Evolutionary conservation across 495 filamentous ascomycete species (phyloP).

Genomic region (Talaromyces wortmannii): DNA sequence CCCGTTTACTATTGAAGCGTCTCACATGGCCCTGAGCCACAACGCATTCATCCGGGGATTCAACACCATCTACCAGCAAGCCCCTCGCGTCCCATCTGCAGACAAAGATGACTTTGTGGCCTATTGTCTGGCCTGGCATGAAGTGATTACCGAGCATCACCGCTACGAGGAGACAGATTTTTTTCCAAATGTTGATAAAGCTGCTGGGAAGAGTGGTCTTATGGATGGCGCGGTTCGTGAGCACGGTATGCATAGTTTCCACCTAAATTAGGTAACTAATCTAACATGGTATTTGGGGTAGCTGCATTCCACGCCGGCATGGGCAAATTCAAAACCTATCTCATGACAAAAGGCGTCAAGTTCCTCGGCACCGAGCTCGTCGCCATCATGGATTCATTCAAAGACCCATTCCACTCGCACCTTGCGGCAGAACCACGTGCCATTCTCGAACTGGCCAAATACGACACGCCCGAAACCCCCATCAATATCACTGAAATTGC

Average conservation of each 20-base stretch:
- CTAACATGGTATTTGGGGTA: no score
- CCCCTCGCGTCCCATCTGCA: slow-evolving; percentile 7
- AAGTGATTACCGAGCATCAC: slow-evolving; percentile 47
- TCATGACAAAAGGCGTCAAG: slow-evolving; percentile 21
- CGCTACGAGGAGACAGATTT: slow-evolving; percentile 45
- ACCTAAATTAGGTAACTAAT: no score
- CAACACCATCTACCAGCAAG: slow-evolving; percentile 22
- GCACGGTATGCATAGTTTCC: slow-evolving; percentile 28
- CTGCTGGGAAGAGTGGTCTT: slow-evolving; percentile 34
- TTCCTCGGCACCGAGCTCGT: slow-evolving; percentile 37
- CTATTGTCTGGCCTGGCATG: slow-evolving; percentile 42
- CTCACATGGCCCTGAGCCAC: slow-evolving; percentile 7
- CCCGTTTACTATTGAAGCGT: neutral
- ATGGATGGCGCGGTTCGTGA: slow-evolving; percentile 37
- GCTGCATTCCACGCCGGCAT: slow-evolving; percentile 44
- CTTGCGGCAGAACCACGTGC: slow-evolving; percentile 48
- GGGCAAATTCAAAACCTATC: slow-evolving; percentile 39
- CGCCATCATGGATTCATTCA: slow-evolving; percentile 39
- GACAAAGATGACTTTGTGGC: slow-evolving; percentile 40
- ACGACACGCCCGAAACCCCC: slow-evolving; percentile 15
- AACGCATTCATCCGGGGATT: slow-evolving; percentile 19
- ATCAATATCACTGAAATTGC: slow-evolving; percentile 11
- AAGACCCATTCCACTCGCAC: slow-evolving; percentile 39
- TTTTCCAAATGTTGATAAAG: slow-evolving; percentile 44
- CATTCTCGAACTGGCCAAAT: slow-evolving; percentile 36